Evolutionary conservation across 768 basidiomycete genomes (phyloP), one percentile per base, ranked within the genome.

Genomic region (Phaffia australis): DNA sequence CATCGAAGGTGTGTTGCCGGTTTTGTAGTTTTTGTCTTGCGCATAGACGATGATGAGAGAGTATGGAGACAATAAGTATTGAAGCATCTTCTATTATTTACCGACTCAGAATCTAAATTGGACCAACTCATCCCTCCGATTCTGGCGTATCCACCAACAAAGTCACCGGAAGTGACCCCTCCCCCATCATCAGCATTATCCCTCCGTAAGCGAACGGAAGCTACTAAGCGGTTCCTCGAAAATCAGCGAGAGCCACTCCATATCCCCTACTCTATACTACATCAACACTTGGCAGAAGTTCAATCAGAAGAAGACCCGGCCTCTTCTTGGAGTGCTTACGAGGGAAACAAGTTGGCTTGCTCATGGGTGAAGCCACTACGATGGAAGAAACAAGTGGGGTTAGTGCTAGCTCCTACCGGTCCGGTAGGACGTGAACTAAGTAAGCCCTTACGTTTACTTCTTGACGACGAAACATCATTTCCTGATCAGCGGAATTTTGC

Each of bases 261-360:
- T 42, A 30, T 67, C 60, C 66, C 66, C 5, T 67, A 55, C 60
- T 55, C 48, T 5, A 47, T 67, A n/a, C 19, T 67, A 18, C 51
- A 51, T 14, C 47, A 61, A n/a, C 11, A 30, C n/a, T 15, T 57
- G 47, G 14, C n/a, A 52, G 60, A 62, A 5, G 66, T 56, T 6
- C 27, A 48, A 18, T 16, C 25, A 14, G 54, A 42, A 8, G 60
- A 56, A 32, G 32, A 42, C 3, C 23, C 25, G 30, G 25, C 27
- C 59, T 27, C 5, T 14, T 29, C 29, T 19, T 67, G 51, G 54
- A 55, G 62, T 32, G 60, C 66, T 19, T 67, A 56, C 60, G 29
- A 49, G 25, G 66, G 66, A 18, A 67, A 67, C 30, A 42, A 61
- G n/a, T 48, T 67, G 55, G 60, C 47, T 19, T 57, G 59, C 52